Evolutionary conservation across 495 filamentous ascomycete species (phyloP), one percentile per base, ranked within the genome.

Genomic region (Hypoxylon lenormandii): DNA sequence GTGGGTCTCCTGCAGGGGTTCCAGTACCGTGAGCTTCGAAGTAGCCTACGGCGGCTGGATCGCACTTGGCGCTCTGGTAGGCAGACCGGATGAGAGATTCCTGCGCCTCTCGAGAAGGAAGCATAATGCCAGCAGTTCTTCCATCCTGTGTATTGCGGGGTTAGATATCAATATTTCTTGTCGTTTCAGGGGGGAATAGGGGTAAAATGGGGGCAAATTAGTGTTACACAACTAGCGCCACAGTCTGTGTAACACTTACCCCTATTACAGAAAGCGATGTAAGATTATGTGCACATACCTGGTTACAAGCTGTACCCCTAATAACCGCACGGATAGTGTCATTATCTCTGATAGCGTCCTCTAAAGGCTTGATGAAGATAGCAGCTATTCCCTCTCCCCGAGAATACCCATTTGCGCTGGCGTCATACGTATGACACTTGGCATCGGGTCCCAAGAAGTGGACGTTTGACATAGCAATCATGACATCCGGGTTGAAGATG

Each of bases 291-390:
- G 23, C 5, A 26, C 30, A 5, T 4, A 33, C 30, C 30, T 86
- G 78, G 61, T 90, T 89, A 22, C 83, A 67, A 0, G 78, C 81
- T 8, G 79, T 83, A 1, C 79, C 82, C 8, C 85, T 80, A 56
- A 92, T 87, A 4, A 91, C 72, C 12, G 81, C 83, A 10, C 87
- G 79, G 23, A 91, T 86, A 0, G 82, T 81, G 54, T 86, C 78
- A 3, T 77, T 77, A 53, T 81, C 81, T 5, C 62, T 53, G 1
- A 84, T 38, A 0, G 84, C 89, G 28, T 85, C 80, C 47, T 19
- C 80, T 70, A 90, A 76, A 7, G 71, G 72, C 68, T 91, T 92
- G 7, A 69, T 30, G 4, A 84, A 73, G 0, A 90, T 28, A 0
- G 80, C 80, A 8, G 74, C 82, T 0, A 76, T 84, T 0, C 90